Percentiles rank a stretch among this genome's conserved stretches.
Evolutionary conservation across 441 rosid genomes (phyloP).

Genomic region (Hura crepitans): DNA sequence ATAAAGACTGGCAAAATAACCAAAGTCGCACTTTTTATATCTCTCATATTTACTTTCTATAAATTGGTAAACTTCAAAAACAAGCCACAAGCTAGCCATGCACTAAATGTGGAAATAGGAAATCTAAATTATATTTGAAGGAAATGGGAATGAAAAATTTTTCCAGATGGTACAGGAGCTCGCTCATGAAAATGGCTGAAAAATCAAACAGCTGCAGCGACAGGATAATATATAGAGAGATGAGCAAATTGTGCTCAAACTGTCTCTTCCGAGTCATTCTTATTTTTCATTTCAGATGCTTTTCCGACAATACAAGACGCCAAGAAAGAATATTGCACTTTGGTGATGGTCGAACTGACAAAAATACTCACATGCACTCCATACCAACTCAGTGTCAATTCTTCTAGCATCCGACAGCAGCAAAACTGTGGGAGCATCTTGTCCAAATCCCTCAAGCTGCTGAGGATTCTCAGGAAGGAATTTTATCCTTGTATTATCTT

Average conservation of each 20-base stretch:
- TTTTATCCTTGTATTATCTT: constrained; percentile 22
- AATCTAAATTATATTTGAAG: constrained; percentile 7
- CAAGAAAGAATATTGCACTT: constrained; percentile 22
- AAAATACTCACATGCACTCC: constrained; percentile 26
- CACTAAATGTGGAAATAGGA: neutral
- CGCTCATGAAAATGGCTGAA: constrained; percentile 13
- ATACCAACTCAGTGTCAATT: constrained; percentile 19
- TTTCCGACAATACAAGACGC: constrained; percentile 20
- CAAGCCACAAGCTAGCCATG: neutral
- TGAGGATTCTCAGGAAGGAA: constrained; percentile 3
- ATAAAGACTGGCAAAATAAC: constrained; percentile 3
- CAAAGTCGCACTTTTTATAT: neutral
- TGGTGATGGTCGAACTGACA: constrained; percentile 20
- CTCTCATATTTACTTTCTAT: neutral
- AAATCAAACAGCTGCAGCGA: constrained; percentile 19
- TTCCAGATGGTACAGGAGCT: constrained; percentile 14
- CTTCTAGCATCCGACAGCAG: constrained; percentile 24
- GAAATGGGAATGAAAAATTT: constrained; percentile 1
- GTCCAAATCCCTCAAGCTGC: constrained; percentile 22
- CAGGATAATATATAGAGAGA: constrained; percentile 14
- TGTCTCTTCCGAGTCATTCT: constrained; percentile 18
- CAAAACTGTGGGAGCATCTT: constrained; percentile 14
- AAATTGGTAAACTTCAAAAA: neutral
- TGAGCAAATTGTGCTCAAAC: constrained; percentile 27
- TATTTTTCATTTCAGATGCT: neutral